Conservation (phyloP, 2,329 filamentous ascomycete genomes). For the Cordyceps fumosorosea region DNA sequence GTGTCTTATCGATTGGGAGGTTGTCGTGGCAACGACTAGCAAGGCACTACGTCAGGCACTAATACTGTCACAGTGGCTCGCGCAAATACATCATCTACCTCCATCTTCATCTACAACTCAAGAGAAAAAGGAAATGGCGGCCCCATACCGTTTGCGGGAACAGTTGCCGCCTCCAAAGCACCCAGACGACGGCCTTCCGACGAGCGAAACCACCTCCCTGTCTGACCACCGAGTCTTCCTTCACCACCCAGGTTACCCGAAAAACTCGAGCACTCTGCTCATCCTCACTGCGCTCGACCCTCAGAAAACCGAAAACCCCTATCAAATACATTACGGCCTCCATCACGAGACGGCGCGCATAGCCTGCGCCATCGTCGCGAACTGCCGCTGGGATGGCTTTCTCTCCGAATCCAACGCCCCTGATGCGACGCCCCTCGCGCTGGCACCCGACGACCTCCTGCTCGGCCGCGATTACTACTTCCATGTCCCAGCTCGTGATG, state of each 20-base stretch:
- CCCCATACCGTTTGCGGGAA: background rate
- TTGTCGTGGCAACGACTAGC: background rate
- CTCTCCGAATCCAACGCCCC: background rate
- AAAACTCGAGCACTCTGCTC: background rate
- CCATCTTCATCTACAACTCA: background rate
- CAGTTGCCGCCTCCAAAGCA: background rate
- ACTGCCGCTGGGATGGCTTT: background rate
- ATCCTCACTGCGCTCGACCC: background rate
- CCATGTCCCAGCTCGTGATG: background rate
- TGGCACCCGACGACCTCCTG: background rate
- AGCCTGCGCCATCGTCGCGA: background rate
- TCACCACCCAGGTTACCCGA: background rate
- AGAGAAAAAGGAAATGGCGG: background rate
- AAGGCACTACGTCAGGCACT: background rate
- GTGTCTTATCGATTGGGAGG: background rate
- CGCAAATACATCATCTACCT: slow-evolving; percentile 1
- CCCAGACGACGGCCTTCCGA: background rate
- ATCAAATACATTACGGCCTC: background rate
- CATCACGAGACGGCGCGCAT: background rate
- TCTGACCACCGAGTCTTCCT: background rate
- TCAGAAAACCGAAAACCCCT: background rate
- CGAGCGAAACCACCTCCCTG: background rate
- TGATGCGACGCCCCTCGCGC: background rate
- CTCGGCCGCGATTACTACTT: background rate
- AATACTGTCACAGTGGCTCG: background rate